phyloP scores from a whole-genome alignment of 1,284 basidiomycete genomes.

The Neotropicomus parvogracilis region DNA sequence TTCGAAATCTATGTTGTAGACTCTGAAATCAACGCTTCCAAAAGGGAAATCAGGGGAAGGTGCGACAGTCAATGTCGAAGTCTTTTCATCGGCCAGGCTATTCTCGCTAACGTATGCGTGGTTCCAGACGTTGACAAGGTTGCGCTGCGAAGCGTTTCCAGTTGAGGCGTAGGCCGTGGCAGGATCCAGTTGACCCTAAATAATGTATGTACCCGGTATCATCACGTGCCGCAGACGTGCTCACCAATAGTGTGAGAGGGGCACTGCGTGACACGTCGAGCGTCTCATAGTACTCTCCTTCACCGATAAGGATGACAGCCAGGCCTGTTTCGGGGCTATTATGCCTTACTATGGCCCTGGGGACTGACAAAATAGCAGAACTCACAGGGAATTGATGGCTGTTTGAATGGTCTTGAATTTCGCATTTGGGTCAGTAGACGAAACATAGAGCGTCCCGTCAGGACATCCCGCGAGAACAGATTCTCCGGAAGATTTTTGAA shows the following conservation, averaged over 20 bases:
- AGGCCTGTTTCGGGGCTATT: constrained; percentile 38
- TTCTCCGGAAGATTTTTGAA: constrained; percentile 39
- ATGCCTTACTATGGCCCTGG: neutral
- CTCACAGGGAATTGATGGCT: constrained; percentile 53
- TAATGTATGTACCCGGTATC: neutral
- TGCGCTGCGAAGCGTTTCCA: constrained; percentile 40
- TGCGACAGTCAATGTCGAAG: constrained; percentile 51
- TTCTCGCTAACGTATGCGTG: constrained; percentile 38
- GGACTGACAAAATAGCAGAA: neutral
- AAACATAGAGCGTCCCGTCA: constrained; percentile 55
- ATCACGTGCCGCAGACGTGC: neutral
- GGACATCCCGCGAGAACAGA: constrained; percentile 55
- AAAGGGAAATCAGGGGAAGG: constrained; percentile 50
- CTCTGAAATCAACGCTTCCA: constrained; percentile 57
- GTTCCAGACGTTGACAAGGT: constrained; percentile 55
- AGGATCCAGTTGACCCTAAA: constrained; percentile 50
- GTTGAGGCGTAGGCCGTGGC: constrained; percentile 32
- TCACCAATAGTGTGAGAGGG: constrained; percentile 55
- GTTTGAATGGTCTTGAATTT: constrained; percentile 49
- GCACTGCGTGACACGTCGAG: constrained; percentile 53
- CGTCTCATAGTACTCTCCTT: constrained; percentile 60
- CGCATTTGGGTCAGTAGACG: constrained; percentile 43
- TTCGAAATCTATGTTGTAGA: constrained; percentile 65
- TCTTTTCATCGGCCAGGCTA: constrained; percentile 50
- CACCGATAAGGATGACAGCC: constrained; percentile 54